Evolutionary conservation across 1,139 yeast genomes (phyloP).

Genomic region (Blastobotrys arbuscula): DNA sequence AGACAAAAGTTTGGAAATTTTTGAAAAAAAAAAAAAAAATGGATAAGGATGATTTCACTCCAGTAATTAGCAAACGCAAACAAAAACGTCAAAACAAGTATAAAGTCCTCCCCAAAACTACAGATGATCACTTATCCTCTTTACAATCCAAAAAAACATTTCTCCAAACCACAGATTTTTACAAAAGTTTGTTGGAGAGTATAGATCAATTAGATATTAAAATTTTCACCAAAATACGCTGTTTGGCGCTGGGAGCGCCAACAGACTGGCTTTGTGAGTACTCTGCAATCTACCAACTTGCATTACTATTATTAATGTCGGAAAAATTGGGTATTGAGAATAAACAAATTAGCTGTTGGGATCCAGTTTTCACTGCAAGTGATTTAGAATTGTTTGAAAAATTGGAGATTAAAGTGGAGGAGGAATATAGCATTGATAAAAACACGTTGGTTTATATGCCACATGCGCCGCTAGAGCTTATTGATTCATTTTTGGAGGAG

Average conservation of each 20-base stretch:
- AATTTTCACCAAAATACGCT: conserved; percentile 40
- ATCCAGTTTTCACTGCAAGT: conserved; percentile 51
- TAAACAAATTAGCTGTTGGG: conserved; percentile 47
- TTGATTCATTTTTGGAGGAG: conserved; percentile 40
- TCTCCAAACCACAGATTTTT: conserved; percentile 4
- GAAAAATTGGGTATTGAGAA: conserved; percentile 24
- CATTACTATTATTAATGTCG: conserved; percentile 43
- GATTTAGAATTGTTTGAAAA: conserved; percentile 37
- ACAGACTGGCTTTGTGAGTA: conserved; percentile 37
- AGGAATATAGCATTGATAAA: conserved; percentile 5
- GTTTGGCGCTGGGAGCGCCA: conserved; percentile 72
- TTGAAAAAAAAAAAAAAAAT: too few species aligned
- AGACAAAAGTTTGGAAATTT: too few species aligned
- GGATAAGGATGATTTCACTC: conserved; percentile 6
- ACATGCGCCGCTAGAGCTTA: conserved; percentile 63
- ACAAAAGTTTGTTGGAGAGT: conserved; percentile 2
- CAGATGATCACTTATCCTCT: conserved; percentile 20
- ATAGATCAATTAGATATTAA: conserved; percentile 7
- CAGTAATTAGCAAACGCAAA: conserved; percentile 10
- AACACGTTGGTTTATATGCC: conserved; percentile 53
- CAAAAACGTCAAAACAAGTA: conserved; percentile 15
- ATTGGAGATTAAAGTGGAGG: conserved; percentile 30
- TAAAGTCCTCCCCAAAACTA: conserved; percentile 21
- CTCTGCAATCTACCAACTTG: conserved; percentile 62
- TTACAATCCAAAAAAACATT: conserved; percentile 13